A percentile compares a stretch with the other conserved stretches of the same genome.
These are phyloP conservation scores for Oryza rufipogon DNA, from an alignment of 176 grass and related monocot genomes.

Conservation along the genomic window DNA sequence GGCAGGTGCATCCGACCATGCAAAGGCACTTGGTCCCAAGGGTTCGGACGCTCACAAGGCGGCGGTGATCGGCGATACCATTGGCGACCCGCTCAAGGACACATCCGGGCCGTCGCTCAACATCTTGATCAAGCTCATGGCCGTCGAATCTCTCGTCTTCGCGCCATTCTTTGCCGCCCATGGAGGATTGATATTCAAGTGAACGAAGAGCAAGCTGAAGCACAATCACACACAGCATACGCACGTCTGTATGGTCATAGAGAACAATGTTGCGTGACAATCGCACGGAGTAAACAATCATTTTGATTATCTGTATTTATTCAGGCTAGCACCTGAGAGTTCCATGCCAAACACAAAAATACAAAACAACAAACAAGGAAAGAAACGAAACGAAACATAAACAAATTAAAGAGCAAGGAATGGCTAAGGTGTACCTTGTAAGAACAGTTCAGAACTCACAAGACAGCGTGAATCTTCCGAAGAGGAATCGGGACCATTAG, in stretches of 20 bases:
- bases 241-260: neutral
- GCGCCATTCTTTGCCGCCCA: conserved; percentile 71
- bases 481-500: too few relatives aligned
- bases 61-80: conserved; percentile 59
- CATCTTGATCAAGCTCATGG: conserved; percentile 70
- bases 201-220: neutral
- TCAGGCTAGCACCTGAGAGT: neutral
- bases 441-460: too few relatives aligned
- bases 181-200: conserved; percentile 67
- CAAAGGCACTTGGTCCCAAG: conserved; percentile 55
- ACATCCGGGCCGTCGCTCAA: conserved; percentile 57
- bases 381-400: neutral
- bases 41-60: conserved; percentile 61
- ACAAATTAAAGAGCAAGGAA: neutral
- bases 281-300: neutral
- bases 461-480: too few relatives aligned
- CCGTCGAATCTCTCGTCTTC: conserved; percentile 54
- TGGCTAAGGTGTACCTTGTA: too few relatives aligned
- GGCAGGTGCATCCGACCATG: conserved; percentile 77
- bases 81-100: conserved; percentile 62
- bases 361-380: too few relatives aligned
- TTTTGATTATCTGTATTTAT: neutral
- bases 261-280: neutral
- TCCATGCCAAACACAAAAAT: too few relatives aligned
- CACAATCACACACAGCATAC: neutral